phyloP scores from a whole-genome alignment of 2,329 filamentous ascomycete genomes.

The Zasmidium cellare region DNA sequence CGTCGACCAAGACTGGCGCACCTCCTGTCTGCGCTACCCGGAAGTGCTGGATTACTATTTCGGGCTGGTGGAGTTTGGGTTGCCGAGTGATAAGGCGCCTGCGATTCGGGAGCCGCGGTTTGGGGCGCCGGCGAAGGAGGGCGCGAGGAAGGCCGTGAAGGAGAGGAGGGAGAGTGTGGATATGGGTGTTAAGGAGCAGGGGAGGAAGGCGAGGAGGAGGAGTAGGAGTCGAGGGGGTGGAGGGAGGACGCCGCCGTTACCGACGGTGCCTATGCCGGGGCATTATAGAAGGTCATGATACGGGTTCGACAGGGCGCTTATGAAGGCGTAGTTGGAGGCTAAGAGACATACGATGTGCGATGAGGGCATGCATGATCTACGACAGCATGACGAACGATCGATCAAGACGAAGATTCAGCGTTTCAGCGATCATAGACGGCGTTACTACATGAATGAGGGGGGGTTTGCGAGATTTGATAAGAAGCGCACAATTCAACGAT shows the following conservation, averaged over 20 bases:
- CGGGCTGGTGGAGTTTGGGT: constrained; percentile 64
- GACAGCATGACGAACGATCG: not conserved
- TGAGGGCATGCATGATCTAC: not conserved
- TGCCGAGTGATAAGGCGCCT: constrained; percentile 57
- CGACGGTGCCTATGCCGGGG: constrained; percentile 23
- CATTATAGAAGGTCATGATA: constrained; percentile 6
- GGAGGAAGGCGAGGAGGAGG: constrained; percentile 25
- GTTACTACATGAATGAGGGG: not conserved
- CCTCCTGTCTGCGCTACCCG: constrained; percentile 73
- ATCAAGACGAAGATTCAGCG: not conserved
- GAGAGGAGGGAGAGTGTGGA: constrained; percentile 31
- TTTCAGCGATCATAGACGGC: not conserved
- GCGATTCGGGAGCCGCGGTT: constrained; percentile 39
- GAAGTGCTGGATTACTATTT: constrained; percentile 83
- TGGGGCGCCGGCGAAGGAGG: constrained; percentile 13
- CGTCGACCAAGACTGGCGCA: constrained; percentile 77
- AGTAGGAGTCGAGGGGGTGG: constrained; percentile 13
- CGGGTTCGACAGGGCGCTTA: too few species aligned
- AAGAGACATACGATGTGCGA: too few species aligned
- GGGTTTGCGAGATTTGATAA: too few species aligned
- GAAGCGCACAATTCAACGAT: not conserved
- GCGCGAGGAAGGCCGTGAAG: constrained; percentile 20
- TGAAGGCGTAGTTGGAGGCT: too few species aligned
- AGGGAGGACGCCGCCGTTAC: constrained; percentile 25
- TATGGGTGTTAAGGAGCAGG: constrained; percentile 18